Evolutionary conservation across 1,139 yeast species (phyloP), one percentile per base, ranked within the genome.

Genomic region (Magnusiomyces fungicola): DNA sequence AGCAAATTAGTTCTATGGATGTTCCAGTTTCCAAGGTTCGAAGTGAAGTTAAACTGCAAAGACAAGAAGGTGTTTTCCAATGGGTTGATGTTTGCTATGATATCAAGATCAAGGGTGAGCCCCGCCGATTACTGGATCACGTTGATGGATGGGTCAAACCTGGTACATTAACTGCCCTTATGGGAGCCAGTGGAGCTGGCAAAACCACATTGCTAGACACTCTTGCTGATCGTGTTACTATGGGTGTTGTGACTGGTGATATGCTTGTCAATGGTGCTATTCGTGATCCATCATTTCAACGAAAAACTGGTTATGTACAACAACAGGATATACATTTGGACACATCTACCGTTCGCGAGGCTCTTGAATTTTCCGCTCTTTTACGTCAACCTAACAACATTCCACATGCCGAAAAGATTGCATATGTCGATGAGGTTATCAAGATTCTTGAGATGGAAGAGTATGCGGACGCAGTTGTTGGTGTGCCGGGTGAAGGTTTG

Each of bases 111-210:
- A 83, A 84, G 62, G 61, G 61, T n/a, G 64, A 65, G 43, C 54
- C 77, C n/a, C 86, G 78, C 59, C 74, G 81, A 40, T 75, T 85
- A 58, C 72, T 85, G 62, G 73, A 77, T 59, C 76, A 78, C 54
- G 86, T 85, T 50, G 89, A 83, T 63, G 95, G 95, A 47, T 85
- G 87, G 85, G 92, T 85, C 44, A 81, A 81, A 61, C 90, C 90
- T 12, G 83, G 84, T 56, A 79, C 83, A 14, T 68, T 83, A 56
- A 83, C 89, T 39, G 92, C 92, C 7, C 69, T 83, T 41, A 83
- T 85, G 94, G 95, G 95, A 56, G 84, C 90, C 21, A 83, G 94
- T 22, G 95, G 95, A 68, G 94, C 94, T 47, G 94, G 94, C 71
- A 84, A 84, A 63, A 85, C 94, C 16, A 84, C 94, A 1, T 63